Base-by-base conservation (phyloP, 305 asterid genomes). In the Fraxinus angustifolia region DNA sequence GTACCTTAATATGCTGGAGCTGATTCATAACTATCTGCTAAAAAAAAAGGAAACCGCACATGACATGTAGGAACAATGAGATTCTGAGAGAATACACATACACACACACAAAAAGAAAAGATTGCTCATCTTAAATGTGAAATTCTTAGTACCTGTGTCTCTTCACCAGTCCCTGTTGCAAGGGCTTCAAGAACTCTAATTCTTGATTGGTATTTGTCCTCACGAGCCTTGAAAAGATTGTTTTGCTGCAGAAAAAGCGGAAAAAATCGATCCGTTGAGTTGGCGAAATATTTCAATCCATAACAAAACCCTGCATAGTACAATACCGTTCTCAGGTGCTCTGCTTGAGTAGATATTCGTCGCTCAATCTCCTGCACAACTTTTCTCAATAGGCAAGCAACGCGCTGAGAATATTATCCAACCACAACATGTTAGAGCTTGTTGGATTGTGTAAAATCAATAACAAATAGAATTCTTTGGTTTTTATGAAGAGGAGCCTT, bases 301-400 rank as follows among this genome's bases (percentile, higher is more conserved):
- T 68, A 42, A 71, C 31, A 42, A 77, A 75, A 17, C 76, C 53
- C 56, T 23, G 30, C 3, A 45, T 53, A 71, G 70, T 75, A 80
- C 38, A 74, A 80, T 90, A 96, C 99, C 85, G 92, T 90, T 84
- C 93, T 88, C 85, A 96, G 82, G 80, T 93, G 98, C 78, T 94
- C 98, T 75, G 94, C 95, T 88, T 96, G 99, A 80, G 98, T 96
- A 76, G 94, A 88, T 88, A 96, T 90, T 30, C 98, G 88, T 56
- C 97, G 85, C 84, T 96, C 98, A 75, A 96, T 94, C 91, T 96
- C 99, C 90, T 96, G 99, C 85, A 94, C 91, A 3, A 92, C 97
- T 85, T 94, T 96, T 84, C 98, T 90, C 91, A 96, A 75, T 36
- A 96, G 83, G 90, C 97, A 88, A 40, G 96, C 96, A 67, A 96